These are phyloP conservation scores for Sclerotinia glacialis DNA, from an alignment of 2,329 filamentous ascomycete genomes.

Conservation along the genomic window DNA sequence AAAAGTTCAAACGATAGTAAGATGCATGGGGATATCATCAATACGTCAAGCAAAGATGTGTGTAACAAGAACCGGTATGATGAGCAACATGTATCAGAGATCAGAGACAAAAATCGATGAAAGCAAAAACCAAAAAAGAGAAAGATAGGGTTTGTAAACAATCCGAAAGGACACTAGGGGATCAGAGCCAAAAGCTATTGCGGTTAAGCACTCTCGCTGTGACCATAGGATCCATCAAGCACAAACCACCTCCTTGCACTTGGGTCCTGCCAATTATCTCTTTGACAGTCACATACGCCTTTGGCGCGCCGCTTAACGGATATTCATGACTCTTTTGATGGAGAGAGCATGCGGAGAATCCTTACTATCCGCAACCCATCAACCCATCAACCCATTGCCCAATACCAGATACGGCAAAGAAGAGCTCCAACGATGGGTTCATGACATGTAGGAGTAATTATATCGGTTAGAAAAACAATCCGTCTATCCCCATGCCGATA, in stretches of 20 bases:
- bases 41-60: constrained; percentile 12
- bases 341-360: constrained; percentile 4
- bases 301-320: background rate
- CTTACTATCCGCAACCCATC: background rate
- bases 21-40: background rate
- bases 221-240: background rate
- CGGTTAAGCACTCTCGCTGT: constrained; percentile 13
- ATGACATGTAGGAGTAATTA: background rate
- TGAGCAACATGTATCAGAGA: background rate
- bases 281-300: background rate
- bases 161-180: background rate
- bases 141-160: background rate
- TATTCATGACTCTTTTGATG: background rate
- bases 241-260: background rate
- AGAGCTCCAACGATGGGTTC: background rate
- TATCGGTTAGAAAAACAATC: background rate
- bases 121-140: background rate
- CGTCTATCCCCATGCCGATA: background rate
- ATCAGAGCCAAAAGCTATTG: background rate
- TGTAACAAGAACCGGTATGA: background rate
- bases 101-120: background rate
- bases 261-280: background rate
- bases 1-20: background rate
- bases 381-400: background rate
- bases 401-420: background rate